Evolutionary conservation across 345 rosid genomes (phyloP), one percentile per base, ranked within the genome.

Genomic region (Passiflora organensis): DNA sequence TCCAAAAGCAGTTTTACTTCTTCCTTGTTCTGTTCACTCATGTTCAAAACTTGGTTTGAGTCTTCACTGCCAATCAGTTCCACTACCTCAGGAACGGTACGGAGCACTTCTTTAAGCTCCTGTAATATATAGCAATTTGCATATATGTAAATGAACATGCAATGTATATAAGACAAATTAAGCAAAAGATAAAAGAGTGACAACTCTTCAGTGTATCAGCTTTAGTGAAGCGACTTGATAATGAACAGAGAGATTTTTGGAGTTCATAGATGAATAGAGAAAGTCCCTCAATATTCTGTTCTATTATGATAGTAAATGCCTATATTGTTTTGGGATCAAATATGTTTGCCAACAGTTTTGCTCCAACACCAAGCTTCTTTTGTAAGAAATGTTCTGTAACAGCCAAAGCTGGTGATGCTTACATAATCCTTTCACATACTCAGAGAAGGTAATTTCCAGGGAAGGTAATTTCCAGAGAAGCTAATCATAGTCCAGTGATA

Each of bases 61-160:
- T 78, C 89, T 65, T 62, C 75, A 47, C 51, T 66, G 19, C 91
- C 95, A 65, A 94, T 79, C 68, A 94, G 65, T 64, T 94, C 87
- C 38, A 79, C 80, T 2, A 94, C 77, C 82, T 94, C 99, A 1
- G 96, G 96, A 62, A 87, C 71, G 65, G 68, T 78, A 37, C 72
- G 75, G 76, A 94, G 78, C 52, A 89, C 85, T 48, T 61, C 65
- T 76, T 82, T 87, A 59, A 94, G 96, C 76, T 94, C 99, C 99
- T 94, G 82, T 44, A 55, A 20, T 58, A 54, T 4, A 46, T 16
- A 43, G 25, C 13, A 20, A 69, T 18, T 60, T 13, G n/a, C n/a
- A 16, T 22, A 28, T 32, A 39, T 21, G 13, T 53, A 23, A 47
- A 50, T 49, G n/a, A 66, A 10, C 21, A 18, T 22, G 28, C 22